These are phyloP conservation scores for Microthlaspi erraticum DNA, from an alignment of 345 rosid species.

Conservation along the genomic window DNA sequence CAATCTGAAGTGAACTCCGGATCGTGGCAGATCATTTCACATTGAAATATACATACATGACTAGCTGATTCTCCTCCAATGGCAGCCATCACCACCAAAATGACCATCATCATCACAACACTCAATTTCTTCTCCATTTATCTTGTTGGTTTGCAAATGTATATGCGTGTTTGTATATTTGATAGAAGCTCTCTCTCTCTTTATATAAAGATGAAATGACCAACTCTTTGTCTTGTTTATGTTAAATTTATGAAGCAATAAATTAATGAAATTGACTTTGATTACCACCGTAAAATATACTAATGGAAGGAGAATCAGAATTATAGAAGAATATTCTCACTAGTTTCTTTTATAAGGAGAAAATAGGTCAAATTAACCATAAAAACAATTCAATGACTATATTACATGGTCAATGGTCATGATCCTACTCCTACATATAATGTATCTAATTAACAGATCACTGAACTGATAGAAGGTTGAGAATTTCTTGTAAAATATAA, in stretches of 20 bases:
- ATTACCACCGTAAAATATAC: not conserved
- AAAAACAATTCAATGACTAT: no score
- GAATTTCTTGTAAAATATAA: no score
- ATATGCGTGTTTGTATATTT: not conserved
- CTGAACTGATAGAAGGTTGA: no score
- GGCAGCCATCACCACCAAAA: constrained; percentile 19
- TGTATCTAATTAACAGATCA: no score
- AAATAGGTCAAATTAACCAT: no score
- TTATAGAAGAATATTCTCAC: no score
- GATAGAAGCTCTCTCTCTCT: not conserved
- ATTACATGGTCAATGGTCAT: no score
- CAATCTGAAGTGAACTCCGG: not conserved
- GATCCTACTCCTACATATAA: no score
- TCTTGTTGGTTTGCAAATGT: not conserved
- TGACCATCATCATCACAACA: not conserved
- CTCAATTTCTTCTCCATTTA: constrained; percentile 27
- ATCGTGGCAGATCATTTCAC: not conserved
- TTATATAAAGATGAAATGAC: constrained; percentile 3
- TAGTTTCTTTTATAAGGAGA: no score
- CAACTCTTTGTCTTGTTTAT: not conserved
- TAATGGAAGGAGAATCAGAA: not conserved
- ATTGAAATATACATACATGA: not conserved
- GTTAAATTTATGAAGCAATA: constrained; percentile 1
- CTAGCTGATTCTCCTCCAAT: constrained; percentile 20
- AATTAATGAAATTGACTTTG: constrained; percentile 6